A percentile compares a stretch with the other conserved stretches of the same genome.
Conservation (phyloP, 768 basidiomycete species). For the Serendipita sp. region DNA sequence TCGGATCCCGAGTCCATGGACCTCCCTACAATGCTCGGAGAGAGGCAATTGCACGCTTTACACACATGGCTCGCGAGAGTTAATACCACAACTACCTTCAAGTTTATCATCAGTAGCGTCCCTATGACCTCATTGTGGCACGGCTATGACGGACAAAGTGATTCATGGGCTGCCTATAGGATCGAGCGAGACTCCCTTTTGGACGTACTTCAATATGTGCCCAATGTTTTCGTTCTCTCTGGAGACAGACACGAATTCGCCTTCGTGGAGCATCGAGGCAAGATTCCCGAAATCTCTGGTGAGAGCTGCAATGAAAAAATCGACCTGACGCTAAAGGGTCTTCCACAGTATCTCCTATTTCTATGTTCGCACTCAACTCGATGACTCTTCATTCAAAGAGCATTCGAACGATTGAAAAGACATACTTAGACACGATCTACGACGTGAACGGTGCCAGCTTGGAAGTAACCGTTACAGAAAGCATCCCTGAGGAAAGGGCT, state of each 20-base stretch:
- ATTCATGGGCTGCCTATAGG: conserved; percentile 54
- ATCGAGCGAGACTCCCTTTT: conserved; percentile 44
- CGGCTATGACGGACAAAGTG: conserved; percentile 34
- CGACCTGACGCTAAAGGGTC: conserved; percentile 31
- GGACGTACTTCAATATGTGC: conserved; percentile 41
- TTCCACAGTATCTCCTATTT: conserved; percentile 18
- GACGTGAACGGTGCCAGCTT: conserved; percentile 13
- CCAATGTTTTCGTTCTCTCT: conserved; percentile 52
- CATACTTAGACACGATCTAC: conserved; percentile 22
- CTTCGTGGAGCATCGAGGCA: conserved; percentile 40
- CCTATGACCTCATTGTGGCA: conserved; percentile 63
- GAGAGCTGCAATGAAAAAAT: conserved; percentile 40
- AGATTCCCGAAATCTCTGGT: conserved; percentile 14
- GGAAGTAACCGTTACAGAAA: conserved; percentile 17
- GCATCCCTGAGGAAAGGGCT: conserved; percentile 37
- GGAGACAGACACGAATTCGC: conserved; percentile 74
- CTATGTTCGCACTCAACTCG: conserved; percentile 6
- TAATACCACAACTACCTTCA: conserved; percentile 56
- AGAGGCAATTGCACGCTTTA: conserved; percentile 41
- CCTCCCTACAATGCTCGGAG: conserved; percentile 50
- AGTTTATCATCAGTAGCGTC: conserved; percentile 59
- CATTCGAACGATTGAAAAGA: conserved; percentile 17
- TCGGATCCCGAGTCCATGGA: conserved; percentile 23
- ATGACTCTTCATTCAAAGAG: neutral
- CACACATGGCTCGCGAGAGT: conserved; percentile 49